A percentile compares a stretch with the other conserved stretches of the same genome.
Evolutionary conservation across 2,329 filamentous ascomycete genomes (phyloP).

Genomic region (Xylariaceae sp.): DNA sequence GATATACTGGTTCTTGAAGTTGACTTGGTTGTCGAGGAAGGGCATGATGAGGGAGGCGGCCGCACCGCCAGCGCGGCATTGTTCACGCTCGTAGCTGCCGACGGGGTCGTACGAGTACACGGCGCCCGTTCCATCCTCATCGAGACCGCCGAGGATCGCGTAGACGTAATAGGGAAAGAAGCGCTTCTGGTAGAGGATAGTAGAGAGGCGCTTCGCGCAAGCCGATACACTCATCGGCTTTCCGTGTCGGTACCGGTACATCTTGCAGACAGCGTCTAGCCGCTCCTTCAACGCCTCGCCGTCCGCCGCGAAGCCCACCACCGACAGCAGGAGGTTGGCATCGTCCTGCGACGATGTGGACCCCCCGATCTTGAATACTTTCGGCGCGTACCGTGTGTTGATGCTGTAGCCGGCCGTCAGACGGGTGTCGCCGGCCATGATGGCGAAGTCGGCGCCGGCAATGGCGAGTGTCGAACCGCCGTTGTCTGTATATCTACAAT

Average conservation of each 20-base stretch:
- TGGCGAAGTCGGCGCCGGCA: slow-evolving; percentile 90
- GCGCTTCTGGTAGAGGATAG: slow-evolving; percentile 94
- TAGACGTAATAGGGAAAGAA: slow-evolving; percentile 99
- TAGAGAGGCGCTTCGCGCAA: slow-evolving; percentile 92
- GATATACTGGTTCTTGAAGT: slow-evolving; percentile 98
- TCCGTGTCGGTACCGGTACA: slow-evolving; percentile 98
- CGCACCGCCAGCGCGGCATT: slow-evolving; percentile 91
- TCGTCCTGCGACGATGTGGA: slow-evolving; percentile 85
- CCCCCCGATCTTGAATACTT: slow-evolving; percentile 96
- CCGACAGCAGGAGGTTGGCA: slow-evolving; percentile 86
- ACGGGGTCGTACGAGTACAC: slow-evolving; percentile 98
- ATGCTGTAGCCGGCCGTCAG: slow-evolving; percentile 97
- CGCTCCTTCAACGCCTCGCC: slow-evolving; percentile 93
- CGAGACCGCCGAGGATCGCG: slow-evolving; percentile 90
- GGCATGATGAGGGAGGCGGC: slow-evolving; percentile 97
- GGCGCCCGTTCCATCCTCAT: slow-evolving; percentile 92
- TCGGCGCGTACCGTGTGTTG: slow-evolving; percentile 94
- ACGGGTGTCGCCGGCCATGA: slow-evolving; percentile 96
- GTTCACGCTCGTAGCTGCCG: slow-evolving; percentile 95
- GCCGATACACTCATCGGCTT: slow-evolving; percentile 95
- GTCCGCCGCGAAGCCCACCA: slow-evolving; percentile 95
- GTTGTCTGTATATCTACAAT: slow-evolving; percentile 89
- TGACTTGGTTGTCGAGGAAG: slow-evolving; percentile 99
- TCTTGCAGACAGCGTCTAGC: slow-evolving; percentile 93
- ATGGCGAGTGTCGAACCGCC: slow-evolving; percentile 96